These are phyloP conservation scores for Coniophora puteana DNA, from an alignment of 1,284 basidiomycete genomes.

Conservation along the genomic window DNA sequence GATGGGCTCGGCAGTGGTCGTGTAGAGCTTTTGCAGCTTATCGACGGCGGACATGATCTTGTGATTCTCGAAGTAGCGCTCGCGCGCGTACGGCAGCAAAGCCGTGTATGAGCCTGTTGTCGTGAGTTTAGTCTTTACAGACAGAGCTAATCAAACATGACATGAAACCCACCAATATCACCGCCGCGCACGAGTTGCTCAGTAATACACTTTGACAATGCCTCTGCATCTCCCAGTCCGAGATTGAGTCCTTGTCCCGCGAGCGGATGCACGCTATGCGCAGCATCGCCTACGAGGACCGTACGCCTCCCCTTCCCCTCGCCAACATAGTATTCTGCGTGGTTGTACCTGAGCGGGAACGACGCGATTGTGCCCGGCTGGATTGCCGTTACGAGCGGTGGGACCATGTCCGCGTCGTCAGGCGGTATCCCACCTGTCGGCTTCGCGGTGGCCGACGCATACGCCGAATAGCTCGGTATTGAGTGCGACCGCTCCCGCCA, in stretches of 20 bases:
- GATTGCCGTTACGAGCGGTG: slow-evolving; percentile 72
- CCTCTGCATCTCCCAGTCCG: slow-evolving; percentile 83
- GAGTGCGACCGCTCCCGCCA: slow-evolving; percentile 69
- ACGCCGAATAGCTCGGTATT: slow-evolving; percentile 59
- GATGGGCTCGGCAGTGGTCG: slow-evolving; percentile 58
- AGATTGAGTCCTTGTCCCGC: slow-evolving; percentile 96
- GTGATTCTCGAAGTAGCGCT: slow-evolving; percentile 85
- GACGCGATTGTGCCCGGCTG: slow-evolving; percentile 80
- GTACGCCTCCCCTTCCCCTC: slow-evolving; percentile 66
- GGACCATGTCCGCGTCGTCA: slow-evolving; percentile 59
- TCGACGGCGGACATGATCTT: slow-evolving; percentile 80
- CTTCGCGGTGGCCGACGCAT: slow-evolving; percentile 43
- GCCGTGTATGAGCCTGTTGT: slow-evolving; percentile 71
- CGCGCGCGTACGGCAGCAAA: slow-evolving; percentile 72
- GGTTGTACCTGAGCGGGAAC: slow-evolving; percentile 88
- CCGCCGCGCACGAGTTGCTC: slow-evolving; percentile 57
- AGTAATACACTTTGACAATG: slow-evolving; percentile 62
- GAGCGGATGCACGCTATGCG: slow-evolving; percentile 94
- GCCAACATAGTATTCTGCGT: slow-evolving; percentile 87
- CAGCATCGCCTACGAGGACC: slow-evolving; percentile 93
- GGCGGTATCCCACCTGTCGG: slow-evolving; percentile 52
- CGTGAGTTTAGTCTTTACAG: not conserved
- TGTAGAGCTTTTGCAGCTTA: slow-evolving; percentile 86
- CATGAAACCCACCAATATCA: slow-evolving; percentile 68
- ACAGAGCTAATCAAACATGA: not conserved